Percentiles rank a stretch among this genome's conserved stretches.
Conservation (phyloP, 306 rosid genomes). For the Medicago arabica region DNA sequence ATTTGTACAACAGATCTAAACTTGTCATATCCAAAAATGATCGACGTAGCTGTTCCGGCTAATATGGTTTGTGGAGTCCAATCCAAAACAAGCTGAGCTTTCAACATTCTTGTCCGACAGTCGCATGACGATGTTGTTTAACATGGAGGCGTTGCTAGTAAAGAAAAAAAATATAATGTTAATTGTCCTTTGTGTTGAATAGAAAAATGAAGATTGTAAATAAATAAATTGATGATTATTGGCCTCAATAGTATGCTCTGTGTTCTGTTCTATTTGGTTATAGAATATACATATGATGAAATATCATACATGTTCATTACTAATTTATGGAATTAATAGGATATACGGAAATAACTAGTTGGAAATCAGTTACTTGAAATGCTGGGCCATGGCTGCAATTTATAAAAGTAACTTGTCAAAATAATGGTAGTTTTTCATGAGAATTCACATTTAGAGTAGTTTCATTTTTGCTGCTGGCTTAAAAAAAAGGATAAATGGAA, state of each 20-base stretch:
- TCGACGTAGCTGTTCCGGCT: conserved; percentile 88
- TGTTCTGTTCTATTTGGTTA: not conserved
- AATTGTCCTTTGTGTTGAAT: conserved; percentile 16
- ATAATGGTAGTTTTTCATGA: too few relatives aligned
- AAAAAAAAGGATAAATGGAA: too few relatives aligned
- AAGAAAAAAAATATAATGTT: not conserved
- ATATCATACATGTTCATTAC: too few relatives aligned
- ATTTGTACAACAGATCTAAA: conserved; percentile 73
- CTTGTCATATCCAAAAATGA: conserved; percentile 89
- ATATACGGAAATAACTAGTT: too few relatives aligned
- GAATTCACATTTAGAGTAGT: too few relatives aligned
- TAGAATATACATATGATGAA: not conserved
- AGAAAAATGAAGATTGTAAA: conserved; percentile 35
- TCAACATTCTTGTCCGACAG: conserved; percentile 14
- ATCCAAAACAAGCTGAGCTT: conserved; percentile 45
- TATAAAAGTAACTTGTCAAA: too few relatives aligned
- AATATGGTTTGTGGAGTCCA: conserved; percentile 92
- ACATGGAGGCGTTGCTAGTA: conserved; percentile 9
- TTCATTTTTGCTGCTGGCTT: too few relatives aligned
- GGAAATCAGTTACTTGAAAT: too few relatives aligned
- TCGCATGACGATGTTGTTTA: not conserved
- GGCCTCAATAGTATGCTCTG: not conserved
- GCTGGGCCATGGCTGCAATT: too few relatives aligned
- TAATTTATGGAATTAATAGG: too few relatives aligned
- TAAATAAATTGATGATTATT: conserved; percentile 34